Evolutionary conservation across 176 grass and related monocot species (phyloP).

Genomic region (Chloris gayana): DNA sequence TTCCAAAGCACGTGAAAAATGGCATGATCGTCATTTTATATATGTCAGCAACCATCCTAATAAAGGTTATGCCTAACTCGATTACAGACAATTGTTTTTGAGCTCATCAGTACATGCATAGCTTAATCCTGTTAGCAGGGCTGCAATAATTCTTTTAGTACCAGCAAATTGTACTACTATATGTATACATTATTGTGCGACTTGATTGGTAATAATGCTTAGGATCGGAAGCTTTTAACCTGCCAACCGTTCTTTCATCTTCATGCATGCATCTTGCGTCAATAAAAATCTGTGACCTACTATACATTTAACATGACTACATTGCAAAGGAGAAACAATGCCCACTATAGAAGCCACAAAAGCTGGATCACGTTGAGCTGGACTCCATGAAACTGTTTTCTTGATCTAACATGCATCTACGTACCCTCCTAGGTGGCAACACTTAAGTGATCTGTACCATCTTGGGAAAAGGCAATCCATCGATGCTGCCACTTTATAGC

Average conservation of each 20-base stretch:
- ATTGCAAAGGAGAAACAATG: background rate
- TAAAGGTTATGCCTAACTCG: too few relatives aligned
- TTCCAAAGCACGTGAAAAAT: background rate
- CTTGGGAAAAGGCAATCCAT: slow-evolving; percentile 12
- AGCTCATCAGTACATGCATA: too few relatives aligned
- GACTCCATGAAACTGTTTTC: slow-evolving; percentile 7
- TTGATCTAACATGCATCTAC: background rate
- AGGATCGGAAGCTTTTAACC: background rate
- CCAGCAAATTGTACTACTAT: too few relatives aligned
- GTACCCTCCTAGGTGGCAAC: background rate
- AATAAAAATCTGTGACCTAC: background rate
- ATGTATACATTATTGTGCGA: too few relatives aligned
- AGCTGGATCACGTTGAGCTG: background rate
- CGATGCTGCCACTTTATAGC: slow-evolving; percentile 29
- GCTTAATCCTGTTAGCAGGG: too few relatives aligned
- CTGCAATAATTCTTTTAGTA: too few relatives aligned
- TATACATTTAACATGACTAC: background rate
- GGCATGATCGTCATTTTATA: background rate
- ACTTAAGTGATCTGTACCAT: background rate
- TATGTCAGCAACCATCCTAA: background rate
- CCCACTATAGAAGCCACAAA: background rate
- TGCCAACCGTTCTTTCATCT: background rate
- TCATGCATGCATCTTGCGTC: background rate
- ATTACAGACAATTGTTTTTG: too few relatives aligned
- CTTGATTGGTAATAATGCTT: too few relatives aligned